These are phyloP conservation scores for sorghum (Sorghum bicolor) DNA, from an alignment of 176 grass and related monocot species.

Conservation along the genomic window DNA sequence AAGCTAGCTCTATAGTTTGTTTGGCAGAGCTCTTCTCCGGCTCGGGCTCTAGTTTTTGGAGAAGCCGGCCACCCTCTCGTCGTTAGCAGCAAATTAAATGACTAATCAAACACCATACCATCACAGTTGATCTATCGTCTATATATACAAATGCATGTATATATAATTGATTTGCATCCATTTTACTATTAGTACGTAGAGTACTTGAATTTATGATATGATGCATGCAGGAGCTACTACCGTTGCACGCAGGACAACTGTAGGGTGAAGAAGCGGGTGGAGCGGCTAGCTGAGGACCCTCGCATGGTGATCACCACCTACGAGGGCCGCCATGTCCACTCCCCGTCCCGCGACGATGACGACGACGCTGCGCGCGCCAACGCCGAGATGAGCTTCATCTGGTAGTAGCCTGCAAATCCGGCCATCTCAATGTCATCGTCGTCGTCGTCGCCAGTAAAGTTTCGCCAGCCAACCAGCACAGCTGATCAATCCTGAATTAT, in stretches of 20 bases:
- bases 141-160: no score
- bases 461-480: background rate
- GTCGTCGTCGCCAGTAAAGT: background rate
- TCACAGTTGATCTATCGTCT: no score
- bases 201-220: no score
- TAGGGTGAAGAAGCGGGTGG: conserved; percentile 84
- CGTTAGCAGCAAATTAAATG: no score
- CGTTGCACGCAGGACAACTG: conserved; percentile 83
- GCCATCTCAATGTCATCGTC: background rate
- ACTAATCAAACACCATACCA: no score
- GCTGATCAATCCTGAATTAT: background rate
- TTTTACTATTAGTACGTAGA: no score
- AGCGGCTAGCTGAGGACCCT: conserved; percentile 77
- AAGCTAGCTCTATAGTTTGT: no score
- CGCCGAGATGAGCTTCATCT: conserved; percentile 75
- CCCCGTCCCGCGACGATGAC: conserved; percentile 69
- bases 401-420: conserved; percentile 59
- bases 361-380: conserved; percentile 46
- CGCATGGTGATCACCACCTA: conserved; percentile 94
- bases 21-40: no score
- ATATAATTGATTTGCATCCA: no score
- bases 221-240: conserved; percentile 74
- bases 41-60: no score
- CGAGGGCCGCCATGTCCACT: conserved; percentile 85
- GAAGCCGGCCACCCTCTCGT: no score